A percentile compares a stretch with the other conserved stretches of the same genome.
Evolutionary conservation across 345 rosid species (phyloP).

Genomic region (Acer yangbiense): DNA sequence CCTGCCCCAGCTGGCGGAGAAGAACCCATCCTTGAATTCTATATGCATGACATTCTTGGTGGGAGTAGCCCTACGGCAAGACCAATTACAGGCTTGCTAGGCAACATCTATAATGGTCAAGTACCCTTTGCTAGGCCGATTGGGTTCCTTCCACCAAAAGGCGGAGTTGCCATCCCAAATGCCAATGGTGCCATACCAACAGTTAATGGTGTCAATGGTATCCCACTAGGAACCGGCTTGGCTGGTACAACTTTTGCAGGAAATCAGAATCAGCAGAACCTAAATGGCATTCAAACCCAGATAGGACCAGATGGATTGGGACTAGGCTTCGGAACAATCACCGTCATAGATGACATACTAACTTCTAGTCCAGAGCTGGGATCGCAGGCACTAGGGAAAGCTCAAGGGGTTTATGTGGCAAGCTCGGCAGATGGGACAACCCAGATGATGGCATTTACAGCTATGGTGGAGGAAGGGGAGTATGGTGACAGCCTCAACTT

Average conservation of each 20-base stretch:
- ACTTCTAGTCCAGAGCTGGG: slow-evolving; percentile 81
- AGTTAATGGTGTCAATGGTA: slow-evolving; percentile 72
- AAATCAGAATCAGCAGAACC: slow-evolving; percentile 36
- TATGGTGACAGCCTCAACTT: slow-evolving; percentile 89
- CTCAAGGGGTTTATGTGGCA: slow-evolving; percentile 90
- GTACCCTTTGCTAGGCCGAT: slow-evolving; percentile 90
- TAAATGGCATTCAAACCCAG: slow-evolving; percentile 65
- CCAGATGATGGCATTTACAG: slow-evolving; percentile 96
- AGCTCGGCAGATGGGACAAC: slow-evolving; percentile 80
- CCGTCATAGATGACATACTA: slow-evolving; percentile 80
- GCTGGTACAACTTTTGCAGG: slow-evolving; percentile 71
- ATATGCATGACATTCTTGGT: slow-evolving; percentile 91
- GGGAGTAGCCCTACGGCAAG: slow-evolving; percentile 90
- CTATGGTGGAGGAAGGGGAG: slow-evolving; percentile 90
- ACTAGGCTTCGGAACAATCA: slow-evolving; percentile 87
- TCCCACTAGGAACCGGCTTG: slow-evolving; percentile 91
- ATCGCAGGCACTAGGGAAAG: slow-evolving; percentile 75
- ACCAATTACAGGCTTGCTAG: slow-evolving; percentile 89
- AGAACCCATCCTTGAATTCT: slow-evolving; percentile 69
- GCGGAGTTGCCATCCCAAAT: slow-evolving; percentile 77
- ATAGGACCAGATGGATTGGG: slow-evolving; percentile 85
- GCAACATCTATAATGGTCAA: slow-evolving; percentile 91
- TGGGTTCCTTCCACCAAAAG: slow-evolving; percentile 71
- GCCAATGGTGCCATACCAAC: slow-evolving; percentile 90
- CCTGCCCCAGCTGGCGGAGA: slow-evolving; percentile 37